Evolutionary conservation across 2,329 filamentous ascomycete genomes (phyloP).

Genomic region (Cladosporium sp.): DNA sequence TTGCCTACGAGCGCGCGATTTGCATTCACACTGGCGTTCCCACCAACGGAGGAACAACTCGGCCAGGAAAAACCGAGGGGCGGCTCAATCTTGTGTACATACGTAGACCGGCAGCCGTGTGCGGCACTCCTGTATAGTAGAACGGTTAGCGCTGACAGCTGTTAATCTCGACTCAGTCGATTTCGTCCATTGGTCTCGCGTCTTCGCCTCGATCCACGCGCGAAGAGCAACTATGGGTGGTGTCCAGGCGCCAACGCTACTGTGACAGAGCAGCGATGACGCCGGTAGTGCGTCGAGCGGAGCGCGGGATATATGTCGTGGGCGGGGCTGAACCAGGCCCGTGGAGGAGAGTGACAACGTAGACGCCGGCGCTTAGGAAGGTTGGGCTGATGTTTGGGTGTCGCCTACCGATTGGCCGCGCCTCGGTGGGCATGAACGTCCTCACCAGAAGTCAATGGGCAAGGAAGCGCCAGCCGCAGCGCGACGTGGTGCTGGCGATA

Average conservation of each 20-base stretch:
- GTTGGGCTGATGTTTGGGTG: background rate
- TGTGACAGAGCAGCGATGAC: too few species aligned
- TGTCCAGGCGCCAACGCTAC: too few species aligned
- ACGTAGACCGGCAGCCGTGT: too few species aligned
- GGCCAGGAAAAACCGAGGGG: background rate
- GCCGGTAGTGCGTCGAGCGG: too few species aligned
- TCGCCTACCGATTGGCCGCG: conserved; percentile 5
- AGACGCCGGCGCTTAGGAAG: conserved; percentile 2
- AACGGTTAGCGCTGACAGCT: background rate
- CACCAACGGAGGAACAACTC: background rate
- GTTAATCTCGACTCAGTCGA: too few species aligned
- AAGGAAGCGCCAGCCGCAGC: conserved; percentile 2
- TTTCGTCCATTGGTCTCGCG: too few species aligned
- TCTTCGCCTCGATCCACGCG: too few species aligned
- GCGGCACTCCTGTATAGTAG: background rate
- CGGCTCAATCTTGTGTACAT: too few species aligned
- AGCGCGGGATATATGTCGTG: too few species aligned
- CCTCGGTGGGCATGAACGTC: background rate
- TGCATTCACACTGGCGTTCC: background rate
- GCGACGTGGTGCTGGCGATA: background rate
- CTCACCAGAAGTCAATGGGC: background rate
- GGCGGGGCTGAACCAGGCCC: too few species aligned
- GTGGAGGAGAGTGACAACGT: background rate
- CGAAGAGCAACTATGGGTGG: too few species aligned
- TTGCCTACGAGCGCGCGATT: background rate